Base-by-base conservation (phyloP, 192 early-diverging fungal genomes). In the Gamsiella multidivaricata region DNA sequence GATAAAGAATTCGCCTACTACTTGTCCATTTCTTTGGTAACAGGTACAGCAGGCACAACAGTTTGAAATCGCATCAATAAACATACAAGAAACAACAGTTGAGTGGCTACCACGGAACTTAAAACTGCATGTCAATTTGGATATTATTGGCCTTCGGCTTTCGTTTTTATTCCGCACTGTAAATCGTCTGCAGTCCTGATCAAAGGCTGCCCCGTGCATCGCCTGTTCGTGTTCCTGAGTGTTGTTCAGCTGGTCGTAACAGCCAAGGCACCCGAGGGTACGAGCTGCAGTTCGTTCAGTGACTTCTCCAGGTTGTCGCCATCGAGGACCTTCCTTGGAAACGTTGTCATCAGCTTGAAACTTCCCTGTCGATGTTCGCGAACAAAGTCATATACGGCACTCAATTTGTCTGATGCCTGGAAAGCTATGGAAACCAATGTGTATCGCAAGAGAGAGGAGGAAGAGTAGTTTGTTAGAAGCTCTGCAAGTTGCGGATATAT, bases 291-390 rank as follows among this genome's bases (percentile, higher is more conserved):
- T 47, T 94, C 92, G 64, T 90, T 89, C 53, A 95, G 66, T 1
- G 89, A 81, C 75, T 93, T 91, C 42, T 64, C 52, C 39, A 82
- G 66, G 42, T 92, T 86, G 0, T 83, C 81, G 9, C 81, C 82
- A 10, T 84, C 85, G n/a, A 93, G 83, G 20, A 87, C 82, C 79
- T 93, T 91, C 42, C 84, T 86, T 33, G 93, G 93, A 68, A 93
- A 95, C 4, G 90, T 89, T 14, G 85, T 86, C 46, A 83, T 71
- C n/a, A 95, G 71, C 57, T 88, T 90, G 70, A 93, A 92, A 3
- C 64, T 54, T 3, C 61, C 82, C 20, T 69, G 58, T 8, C 84
- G 70, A 18, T 88, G 80, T 3, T 61, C 39, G 0, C 84, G 62
- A 23, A 94, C 55, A 79, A 85, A 88, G 2, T 83, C 81, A 51